These are phyloP conservation scores for Echites panduratus DNA, from an alignment of 257 asterid genomes.

Conservation along the genomic window DNA sequence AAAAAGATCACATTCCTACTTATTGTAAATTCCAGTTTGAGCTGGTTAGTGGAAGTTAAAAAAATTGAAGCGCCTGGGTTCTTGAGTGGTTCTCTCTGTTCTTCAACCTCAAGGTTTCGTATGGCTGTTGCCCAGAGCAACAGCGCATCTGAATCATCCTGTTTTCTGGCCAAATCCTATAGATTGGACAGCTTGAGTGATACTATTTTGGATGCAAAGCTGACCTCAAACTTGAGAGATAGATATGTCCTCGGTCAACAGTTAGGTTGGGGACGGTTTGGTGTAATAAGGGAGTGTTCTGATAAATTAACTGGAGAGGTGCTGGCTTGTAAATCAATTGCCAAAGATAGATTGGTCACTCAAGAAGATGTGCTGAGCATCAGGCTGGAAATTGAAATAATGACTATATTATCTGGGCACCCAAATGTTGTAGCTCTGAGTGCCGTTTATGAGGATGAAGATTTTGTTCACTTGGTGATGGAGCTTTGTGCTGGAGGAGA, in stretches of 20 bases:
- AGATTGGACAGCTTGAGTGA: constrained; percentile 43
- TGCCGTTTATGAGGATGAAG: constrained; percentile 77
- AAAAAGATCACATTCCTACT: constrained; percentile 10
- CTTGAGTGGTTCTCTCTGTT: constrained; percentile 20
- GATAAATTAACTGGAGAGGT: constrained; percentile 61
- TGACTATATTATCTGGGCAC: constrained; percentile 77
- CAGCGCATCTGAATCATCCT: constrained; percentile 38
- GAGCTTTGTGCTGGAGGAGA: constrained; percentile 93
- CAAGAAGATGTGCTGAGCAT: constrained; percentile 65
- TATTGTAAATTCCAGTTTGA: neutral
- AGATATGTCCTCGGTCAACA: constrained; percentile 54
- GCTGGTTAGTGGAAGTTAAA: constrained; percentile 7
- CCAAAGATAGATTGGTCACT: constrained; percentile 70
- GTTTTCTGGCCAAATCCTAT: constrained; percentile 38
- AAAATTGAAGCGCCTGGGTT: constrained; percentile 17
- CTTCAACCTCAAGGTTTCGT: constrained; percentile 28
- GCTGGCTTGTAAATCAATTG: constrained; percentile 75
- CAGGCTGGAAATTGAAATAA: constrained; percentile 76
- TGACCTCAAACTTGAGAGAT: constrained; percentile 37
- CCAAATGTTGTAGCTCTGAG: constrained; percentile 68
- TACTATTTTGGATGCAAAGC: constrained; percentile 41
- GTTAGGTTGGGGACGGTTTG: constrained; percentile 82
- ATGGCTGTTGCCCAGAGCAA: constrained; percentile 75
- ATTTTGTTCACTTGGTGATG: constrained; percentile 74
- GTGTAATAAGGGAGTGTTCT: constrained; percentile 58